These are phyloP conservation scores for Verbascum thapsus DNA, from an alignment of 257 asterid species.

Conservation along the genomic window DNA sequence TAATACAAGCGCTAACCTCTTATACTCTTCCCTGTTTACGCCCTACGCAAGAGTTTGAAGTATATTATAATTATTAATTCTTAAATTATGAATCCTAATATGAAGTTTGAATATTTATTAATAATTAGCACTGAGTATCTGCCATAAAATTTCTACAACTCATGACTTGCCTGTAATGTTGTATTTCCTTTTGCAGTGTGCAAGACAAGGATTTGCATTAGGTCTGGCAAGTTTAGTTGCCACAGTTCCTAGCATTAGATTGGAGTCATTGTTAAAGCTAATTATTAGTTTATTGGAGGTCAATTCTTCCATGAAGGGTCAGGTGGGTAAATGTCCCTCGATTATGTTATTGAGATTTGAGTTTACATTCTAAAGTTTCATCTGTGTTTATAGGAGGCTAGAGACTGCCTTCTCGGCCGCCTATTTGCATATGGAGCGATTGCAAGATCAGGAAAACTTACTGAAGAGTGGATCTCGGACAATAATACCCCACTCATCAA, in stretches of 20 bases:
- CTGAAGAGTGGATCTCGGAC: conserved; percentile 60
- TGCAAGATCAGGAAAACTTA: conserved; percentile 87
- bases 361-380: conserved; percentile 28
- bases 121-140: background rate
- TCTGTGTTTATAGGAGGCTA: conserved; percentile 66
- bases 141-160: background rate
- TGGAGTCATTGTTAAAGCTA: conserved; percentile 82
- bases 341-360: conserved; percentile 10
- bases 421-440: conserved; percentile 96
- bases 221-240: conserved; percentile 76
- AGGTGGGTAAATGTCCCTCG: conserved; percentile 55
- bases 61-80: background rate
- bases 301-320: conserved; percentile 94
- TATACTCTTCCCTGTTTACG: background rate
- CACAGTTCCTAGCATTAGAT: conserved; percentile 62
- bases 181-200: conserved; percentile 59
- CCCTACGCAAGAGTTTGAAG: background rate
- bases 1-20: background rate
- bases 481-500: conserved; percentile 53
- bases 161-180: conserved; percentile 19
- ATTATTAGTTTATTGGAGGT: conserved; percentile 74
- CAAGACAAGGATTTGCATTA: conserved; percentile 95
- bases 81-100: background rate
- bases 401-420: conserved; percentile 83
- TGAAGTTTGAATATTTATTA: background rate